Evolutionary conservation across 2,329 filamentous ascomycete genomes (phyloP), one percentile per base, ranked within the genome.

Genomic region (Aureobasidium musti): DNA sequence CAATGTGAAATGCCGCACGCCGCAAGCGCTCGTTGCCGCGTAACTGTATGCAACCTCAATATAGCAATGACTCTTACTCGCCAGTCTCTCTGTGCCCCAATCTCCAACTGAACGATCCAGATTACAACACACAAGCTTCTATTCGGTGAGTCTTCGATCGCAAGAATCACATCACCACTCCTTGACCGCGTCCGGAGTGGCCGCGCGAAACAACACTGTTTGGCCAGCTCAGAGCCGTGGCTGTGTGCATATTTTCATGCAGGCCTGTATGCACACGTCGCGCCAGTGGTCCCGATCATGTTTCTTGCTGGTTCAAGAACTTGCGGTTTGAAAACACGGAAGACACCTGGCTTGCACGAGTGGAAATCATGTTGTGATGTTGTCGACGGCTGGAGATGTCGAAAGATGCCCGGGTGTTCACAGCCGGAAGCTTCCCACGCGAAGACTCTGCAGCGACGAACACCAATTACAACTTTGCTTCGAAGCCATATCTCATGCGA

Each of bases 41-140:
- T 61, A 49, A 30, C 30, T 47, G 43, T 52, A 63, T 63, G 59
- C 59, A 52, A 45, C 45, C 59, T 41, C 43, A 50, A 63, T 39
- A 63, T 61, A 61, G 43, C 57, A 35, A 60, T 61, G 41, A 61
- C 57, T 49, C 57, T 49, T n/a, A 61, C 41, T 61, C 41, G 57
- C n/a, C 43, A 47, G 30, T 37, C 14, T 35, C 10, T 19, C 11
- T 49, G 30, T 37, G 21, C 56, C 30, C 26, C 57, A 49, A 61
- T 49, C 28, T 61, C 56, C 41, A 61, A 49, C 13, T 33, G 28
- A 37, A 43, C 13, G 41, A 5, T 61, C 43, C n/a, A 37, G 43
- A 61, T 37, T 61, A 35, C 30, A 35, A 49, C 28, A n/a, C 43
- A 35, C 28, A 49, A 37, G 57, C 41, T 33, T 37, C 7, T 33